Percentiles rank a stretch among this genome's conserved stretches.
phyloP scores from a whole-genome alignment of 2,329 filamentous ascomycete species.

The Chrysosporium keratinophilum region DNA sequence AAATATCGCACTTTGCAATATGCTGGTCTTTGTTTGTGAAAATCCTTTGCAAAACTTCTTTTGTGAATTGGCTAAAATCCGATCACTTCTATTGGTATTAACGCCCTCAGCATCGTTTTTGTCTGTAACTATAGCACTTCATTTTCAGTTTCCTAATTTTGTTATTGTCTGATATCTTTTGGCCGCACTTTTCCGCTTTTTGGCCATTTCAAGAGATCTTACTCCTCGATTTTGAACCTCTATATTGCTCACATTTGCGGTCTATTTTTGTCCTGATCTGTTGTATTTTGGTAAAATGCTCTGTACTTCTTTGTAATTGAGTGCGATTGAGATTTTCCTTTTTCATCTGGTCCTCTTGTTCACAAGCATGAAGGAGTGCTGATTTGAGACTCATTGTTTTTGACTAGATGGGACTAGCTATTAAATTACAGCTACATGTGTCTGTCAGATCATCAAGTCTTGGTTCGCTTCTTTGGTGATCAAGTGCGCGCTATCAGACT shows the following conservation, averaged over 20 bases:
- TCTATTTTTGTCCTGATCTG: not conserved
- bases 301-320: too few species aligned
- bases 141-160: not conserved
- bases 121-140: conserved; percentile 2
- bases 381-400: too few species aligned
- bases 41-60: not conserved
- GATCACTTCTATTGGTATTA: not conserved
- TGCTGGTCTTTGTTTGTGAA: not conserved
- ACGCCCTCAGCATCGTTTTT: not conserved
- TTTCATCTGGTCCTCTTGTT: too few species aligned
- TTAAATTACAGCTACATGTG: too few species aligned
- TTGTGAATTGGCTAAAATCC: not conserved
- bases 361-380: too few species aligned
- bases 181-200: not conserved
- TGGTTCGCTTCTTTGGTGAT: too few species aligned
- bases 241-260: not conserved
- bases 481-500: too few species aligned
- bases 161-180: not conserved
- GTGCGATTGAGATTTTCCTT: too few species aligned
- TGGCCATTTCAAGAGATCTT: too few species aligned
- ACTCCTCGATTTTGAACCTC: too few species aligned
- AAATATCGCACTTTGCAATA: not conserved
- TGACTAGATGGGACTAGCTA: too few species aligned
- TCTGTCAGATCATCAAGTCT: too few species aligned
- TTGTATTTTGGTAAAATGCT: not conserved